A percentile compares a stretch with the other conserved stretches of the same genome.
phyloP scores from a whole-genome alignment of 345 rosid species.

The Euphorbia peplus region DNA sequence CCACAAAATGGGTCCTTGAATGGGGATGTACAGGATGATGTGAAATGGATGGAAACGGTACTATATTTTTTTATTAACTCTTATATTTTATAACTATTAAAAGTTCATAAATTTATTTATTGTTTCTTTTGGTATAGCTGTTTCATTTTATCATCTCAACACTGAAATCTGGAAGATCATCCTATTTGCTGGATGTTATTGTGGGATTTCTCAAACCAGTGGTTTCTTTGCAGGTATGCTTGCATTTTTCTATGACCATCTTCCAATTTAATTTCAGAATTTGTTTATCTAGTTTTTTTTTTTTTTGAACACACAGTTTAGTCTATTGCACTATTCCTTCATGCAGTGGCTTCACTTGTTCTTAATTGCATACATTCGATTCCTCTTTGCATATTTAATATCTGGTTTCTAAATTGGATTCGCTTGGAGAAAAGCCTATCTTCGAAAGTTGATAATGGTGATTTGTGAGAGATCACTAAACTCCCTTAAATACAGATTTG shows the following conservation, averaged over 20 bases:
- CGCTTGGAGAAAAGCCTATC: no score
- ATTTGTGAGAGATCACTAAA: no score
- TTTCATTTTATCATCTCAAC: slow-evolving; percentile 84
- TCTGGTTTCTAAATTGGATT: not conserved
- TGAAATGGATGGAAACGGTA: slow-evolving; percentile 99
- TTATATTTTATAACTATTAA: slow-evolving; percentile 10
- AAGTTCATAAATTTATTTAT: slow-evolving; percentile 10
- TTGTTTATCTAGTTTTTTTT: slow-evolving; percentile 1
- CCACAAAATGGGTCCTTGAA: slow-evolving; percentile 46
- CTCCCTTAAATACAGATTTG: no score
- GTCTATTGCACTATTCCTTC: not conserved
- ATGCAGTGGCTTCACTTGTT: not conserved
- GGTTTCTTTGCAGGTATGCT: slow-evolving; percentile 80
- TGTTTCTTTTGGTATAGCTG: slow-evolving; percentile 42
- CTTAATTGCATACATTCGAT: not conserved
- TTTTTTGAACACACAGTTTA: no score
- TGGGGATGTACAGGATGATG: slow-evolving; percentile 68
- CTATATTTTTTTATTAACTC: slow-evolving; percentile 14
- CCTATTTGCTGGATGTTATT: slow-evolving; percentile 75
- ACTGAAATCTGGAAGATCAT: slow-evolving; percentile 91
- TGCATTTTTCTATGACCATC: slow-evolving; percentile 1
- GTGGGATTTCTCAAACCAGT: slow-evolving; percentile 80
- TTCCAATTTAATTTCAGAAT: not conserved
- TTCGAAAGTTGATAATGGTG: no score
- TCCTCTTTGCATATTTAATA: not conserved